phyloP scores from a whole-genome alignment of 2,329 filamentous ascomycete genomes.

The Calonectria henricotiae region DNA sequence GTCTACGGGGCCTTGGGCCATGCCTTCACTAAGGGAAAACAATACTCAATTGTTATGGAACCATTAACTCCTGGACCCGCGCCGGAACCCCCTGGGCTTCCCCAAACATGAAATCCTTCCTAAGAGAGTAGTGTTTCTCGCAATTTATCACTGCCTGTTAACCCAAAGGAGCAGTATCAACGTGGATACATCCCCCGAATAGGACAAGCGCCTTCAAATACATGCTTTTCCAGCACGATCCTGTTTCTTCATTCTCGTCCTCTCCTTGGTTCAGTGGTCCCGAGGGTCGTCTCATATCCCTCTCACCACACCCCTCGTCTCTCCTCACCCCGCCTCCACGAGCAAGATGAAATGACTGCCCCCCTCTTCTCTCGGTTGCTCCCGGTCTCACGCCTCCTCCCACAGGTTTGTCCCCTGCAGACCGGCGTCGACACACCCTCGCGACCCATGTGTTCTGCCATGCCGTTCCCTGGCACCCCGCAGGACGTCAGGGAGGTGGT shows the following conservation, averaged over 20 bases:
- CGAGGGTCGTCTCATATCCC: slow-evolving; percentile 42
- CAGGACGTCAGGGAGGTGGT: slow-evolving; percentile 58
- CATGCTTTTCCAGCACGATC: slow-evolving; percentile 44
- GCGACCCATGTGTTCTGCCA: slow-evolving; percentile 46
- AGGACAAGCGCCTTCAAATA: slow-evolving; percentile 55
- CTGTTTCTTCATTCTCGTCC: slow-evolving; percentile 40
- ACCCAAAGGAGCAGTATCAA: slow-evolving; percentile 55
- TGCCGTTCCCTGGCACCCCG: slow-evolving; percentile 49
- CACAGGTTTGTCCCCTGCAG: slow-evolving; percentile 46
- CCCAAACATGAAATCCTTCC: slow-evolving; percentile 44
- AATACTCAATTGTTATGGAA: slow-evolving; percentile 51
- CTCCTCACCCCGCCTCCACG: slow-evolving; percentile 34
- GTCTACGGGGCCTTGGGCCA: slow-evolving; percentile 34
- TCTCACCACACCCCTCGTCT: slow-evolving; percentile 48
- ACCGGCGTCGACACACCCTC: slow-evolving; percentile 45
- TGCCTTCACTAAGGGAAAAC: slow-evolving; percentile 42
- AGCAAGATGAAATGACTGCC: slow-evolving; percentile 42
- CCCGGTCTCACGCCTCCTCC: slow-evolving; percentile 49
- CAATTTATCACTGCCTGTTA: slow-evolving; percentile 43
- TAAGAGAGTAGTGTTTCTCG: slow-evolving; percentile 46
- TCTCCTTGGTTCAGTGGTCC: slow-evolving; percentile 44
- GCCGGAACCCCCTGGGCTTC: slow-evolving; percentile 44
- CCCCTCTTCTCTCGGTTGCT: slow-evolving; percentile 48
- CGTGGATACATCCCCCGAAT: slow-evolving; percentile 53
- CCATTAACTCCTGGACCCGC: slow-evolving; percentile 47